Base-by-base conservation (phyloP, 495 filamentous ascomycete species). In the Neurospora sublineolata region DNA sequence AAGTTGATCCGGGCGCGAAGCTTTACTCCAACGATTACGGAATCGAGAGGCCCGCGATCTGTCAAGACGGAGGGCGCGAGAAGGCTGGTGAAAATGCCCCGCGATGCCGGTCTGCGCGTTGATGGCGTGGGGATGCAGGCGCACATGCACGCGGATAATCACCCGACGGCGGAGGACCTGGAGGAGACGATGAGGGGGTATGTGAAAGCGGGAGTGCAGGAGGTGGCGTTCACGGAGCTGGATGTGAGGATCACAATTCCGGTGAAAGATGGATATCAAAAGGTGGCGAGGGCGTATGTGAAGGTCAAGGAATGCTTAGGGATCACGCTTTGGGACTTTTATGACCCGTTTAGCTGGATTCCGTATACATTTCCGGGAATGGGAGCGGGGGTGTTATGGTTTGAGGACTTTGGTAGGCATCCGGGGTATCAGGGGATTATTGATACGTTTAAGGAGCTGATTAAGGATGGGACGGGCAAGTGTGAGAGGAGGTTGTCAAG, bases 11-110 rank as follows among this genome's bases (percentile, higher is more conserved):
- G 1, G 69, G 77, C 18, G 85, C 86, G 6, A 90, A 91, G 80
- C 84, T 91, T 23, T 91, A 90, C 75, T 89, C 88, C 82, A 91
- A 91, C 75, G 88, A 90, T 73, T 92, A 91, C 81, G 90, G 87
- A 80, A 87, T 89, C 75, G 89, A 91, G 77, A 82, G 76, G 5
- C 80, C 82, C 7, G 69, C 44, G 0, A n/a, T 69, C 68, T 4
- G 75, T 74, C 72, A 80, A 80, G 72, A 77, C 76, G 8, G 74
- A 69, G 23, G 82, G 85, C 6, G 73, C 80, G 64, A 87, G 89
- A 76, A 78, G 83, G 40, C 85, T 91, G 64, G 86, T 91, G 69
- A 82, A 86, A 72, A 75, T 85, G 33, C 75, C 91, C 27, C 73
- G 86, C 68, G 81, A 82, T 1, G 84, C 82, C 27, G 86, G 86